Evolutionary conservation across 164 flowering plant genomes (phyloP), one percentile per base, ranked within the genome.

Genomic region (Santalum album): DNA sequence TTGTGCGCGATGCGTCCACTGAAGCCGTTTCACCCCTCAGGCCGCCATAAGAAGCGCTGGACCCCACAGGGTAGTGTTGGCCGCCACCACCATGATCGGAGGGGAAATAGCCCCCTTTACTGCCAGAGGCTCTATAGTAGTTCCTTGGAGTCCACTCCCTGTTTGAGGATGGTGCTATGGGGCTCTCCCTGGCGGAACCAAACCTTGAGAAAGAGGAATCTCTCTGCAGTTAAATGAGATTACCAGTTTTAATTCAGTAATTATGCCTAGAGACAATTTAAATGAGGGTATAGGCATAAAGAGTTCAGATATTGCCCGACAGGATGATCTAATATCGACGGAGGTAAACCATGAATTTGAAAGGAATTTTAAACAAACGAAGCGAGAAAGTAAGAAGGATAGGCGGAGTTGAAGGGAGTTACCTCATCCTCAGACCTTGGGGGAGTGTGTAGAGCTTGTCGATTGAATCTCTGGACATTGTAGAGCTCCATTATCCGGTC

Each of bases 401-500:
- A 9, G 9, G 34, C 34, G 9, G 6, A 29, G 34, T 50, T 6
- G 20, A 26, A 40, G 15, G 25, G 12, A 29, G 7, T 58, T 83
- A 94, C 99, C 84, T 81, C 97, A 57, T 84, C 88, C 66, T 94
- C 99, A 39, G 95, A 86, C 51, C 90, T 72, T 3, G 86, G 73
- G 0, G 96, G 97, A 46, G 97, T 90, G 59, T 78, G 65, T 26
- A 90, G 79, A 61, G 96, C 96, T 68, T 94, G 96, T 5, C 81
- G 68, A 35, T 78, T 94, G 75, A 94, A 94, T 74, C 84, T 87
- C 72, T 87, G 97, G 1, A 94, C 99, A 62, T 94, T 90, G 72
- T 90, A 94, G 18, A 94, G 87, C 77, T 94, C 97, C 86, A 86
- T 80, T 40, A 94, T 86, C 27, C 97, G 54, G 57, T 94, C 99